phyloP scores from a whole-genome alignment of 495 filamentous ascomycete species.

The Lasiosphaeria hispida region DNA sequence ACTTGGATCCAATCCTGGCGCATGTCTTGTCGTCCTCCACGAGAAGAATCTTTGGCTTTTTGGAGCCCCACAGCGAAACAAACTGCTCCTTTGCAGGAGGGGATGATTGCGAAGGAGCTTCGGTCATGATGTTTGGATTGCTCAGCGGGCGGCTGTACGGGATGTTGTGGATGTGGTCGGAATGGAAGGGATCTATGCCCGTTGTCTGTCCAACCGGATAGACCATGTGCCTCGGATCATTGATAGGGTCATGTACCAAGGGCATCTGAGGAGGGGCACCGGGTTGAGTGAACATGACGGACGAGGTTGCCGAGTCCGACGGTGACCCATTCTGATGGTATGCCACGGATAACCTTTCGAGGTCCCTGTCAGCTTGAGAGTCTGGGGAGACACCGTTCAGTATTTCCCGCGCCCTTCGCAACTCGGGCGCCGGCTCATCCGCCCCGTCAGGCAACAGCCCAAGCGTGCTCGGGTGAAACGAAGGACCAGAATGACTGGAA shows the following conservation, averaged over 20 bases:
- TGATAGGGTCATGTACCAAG: conserved; percentile 47
- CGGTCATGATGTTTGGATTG: conserved; percentile 31
- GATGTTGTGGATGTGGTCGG: conserved; percentile 90
- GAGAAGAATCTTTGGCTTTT: conserved; percentile 80
- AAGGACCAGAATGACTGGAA: conserved; percentile 34
- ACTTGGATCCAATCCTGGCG: conserved; percentile 90
- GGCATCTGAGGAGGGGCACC: conserved; percentile 30
- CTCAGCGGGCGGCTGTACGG: conserved; percentile 64
- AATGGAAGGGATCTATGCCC: conserved; percentile 92
- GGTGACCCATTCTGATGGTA: conserved; percentile 59
- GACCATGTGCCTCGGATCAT: conserved; percentile 76
- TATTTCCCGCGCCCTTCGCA: conserved; percentile 87
- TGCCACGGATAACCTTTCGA: conserved; percentile 73
- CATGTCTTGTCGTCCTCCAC: conserved; percentile 97
- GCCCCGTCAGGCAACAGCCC: conserved; percentile 43
- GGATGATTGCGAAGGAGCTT: conserved; percentile 26
- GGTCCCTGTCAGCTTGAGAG: conserved; percentile 69
- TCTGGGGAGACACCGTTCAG: conserved; percentile 78
- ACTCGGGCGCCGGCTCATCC: conserved; percentile 74
- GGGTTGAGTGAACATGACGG: conserved; percentile 43
- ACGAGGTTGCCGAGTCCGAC: conserved; percentile 45
- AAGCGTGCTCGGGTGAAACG: conserved; percentile 27
- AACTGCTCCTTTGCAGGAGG: conserved; percentile 32
- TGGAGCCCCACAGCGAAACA: conserved; percentile 61
- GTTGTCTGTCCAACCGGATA: conserved; percentile 87